Evolutionary conservation across 257 asterid genomes (phyloP).

Genomic region (Penstemon barbatus): DNA sequence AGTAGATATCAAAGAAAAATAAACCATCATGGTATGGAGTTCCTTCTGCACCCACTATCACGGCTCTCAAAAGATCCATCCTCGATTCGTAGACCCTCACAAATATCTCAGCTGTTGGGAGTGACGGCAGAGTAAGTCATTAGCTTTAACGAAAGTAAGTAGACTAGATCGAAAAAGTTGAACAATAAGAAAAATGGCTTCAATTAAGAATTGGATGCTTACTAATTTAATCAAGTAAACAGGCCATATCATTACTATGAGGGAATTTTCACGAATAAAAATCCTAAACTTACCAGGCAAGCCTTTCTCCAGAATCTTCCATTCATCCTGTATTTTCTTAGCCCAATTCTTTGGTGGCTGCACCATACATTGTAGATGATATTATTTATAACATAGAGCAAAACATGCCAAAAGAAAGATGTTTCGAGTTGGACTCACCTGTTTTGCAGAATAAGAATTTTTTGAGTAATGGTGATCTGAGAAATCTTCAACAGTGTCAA

Average conservation of each 20-base stretch:
- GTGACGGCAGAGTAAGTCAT: conserved; percentile 10
- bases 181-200: too few relatives aligned
- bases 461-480: conserved; percentile 59
- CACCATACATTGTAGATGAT: conserved; percentile 14
- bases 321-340: conserved; percentile 84
- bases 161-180: background rate
- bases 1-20: conserved; percentile 82
- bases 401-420: background rate
- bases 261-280: background rate
- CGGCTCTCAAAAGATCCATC: conserved; percentile 93
- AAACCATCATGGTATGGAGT: conserved; percentile 97
- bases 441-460: conserved; percentile 36
- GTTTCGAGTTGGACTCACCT: conserved; percentile 36
- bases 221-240: background rate
- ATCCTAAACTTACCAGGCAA: conserved; percentile 64
- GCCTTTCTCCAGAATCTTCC: conserved; percentile 81
- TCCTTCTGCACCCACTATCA: conserved; percentile 87
- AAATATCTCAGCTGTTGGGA: conserved; percentile 61
- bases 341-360: conserved; percentile 76
- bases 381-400: conserved; percentile 10
- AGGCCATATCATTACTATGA: too few relatives aligned
- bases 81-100: conserved; percentile 83
- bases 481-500: conserved; percentile 70
- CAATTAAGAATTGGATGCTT: too few relatives aligned
- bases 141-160: background rate